These are phyloP conservation scores for Camellia japonica DNA, from an alignment of 148 eudicot genomes.

Conservation along the genomic window DNA sequence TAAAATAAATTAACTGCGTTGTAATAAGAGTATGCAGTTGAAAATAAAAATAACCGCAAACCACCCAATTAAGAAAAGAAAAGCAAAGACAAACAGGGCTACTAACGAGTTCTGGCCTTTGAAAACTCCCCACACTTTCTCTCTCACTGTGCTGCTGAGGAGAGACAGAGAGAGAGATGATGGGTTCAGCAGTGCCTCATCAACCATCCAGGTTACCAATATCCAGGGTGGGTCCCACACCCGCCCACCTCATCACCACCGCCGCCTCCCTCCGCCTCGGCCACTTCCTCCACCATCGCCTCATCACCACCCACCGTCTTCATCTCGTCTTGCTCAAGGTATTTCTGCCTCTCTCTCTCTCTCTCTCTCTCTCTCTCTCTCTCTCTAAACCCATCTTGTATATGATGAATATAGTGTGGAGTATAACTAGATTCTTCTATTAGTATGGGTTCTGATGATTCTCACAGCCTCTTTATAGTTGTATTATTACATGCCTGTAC, in stretches of 20 bases:
- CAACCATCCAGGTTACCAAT: constrained; percentile 28
- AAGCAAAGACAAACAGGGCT: not conserved
- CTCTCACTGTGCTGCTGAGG: not conserved
- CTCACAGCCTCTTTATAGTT: not conserved
- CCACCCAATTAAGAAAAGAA: not conserved
- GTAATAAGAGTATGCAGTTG: too few relatives aligned
- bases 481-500: not conserved
- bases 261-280: constrained; percentile 54
- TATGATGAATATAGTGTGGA: not conserved
- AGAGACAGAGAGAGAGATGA: constrained; percentile 5
- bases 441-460: not conserved
- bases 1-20: too few relatives aligned
- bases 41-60: too few relatives aligned
- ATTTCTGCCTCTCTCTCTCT: not conserved
- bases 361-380: not conserved
- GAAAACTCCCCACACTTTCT: not conserved
- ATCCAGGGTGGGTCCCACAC: constrained; percentile 31
- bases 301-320: constrained; percentile 30
- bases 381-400: not conserved
- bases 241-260: constrained; percentile 48
- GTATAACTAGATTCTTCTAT: not conserved
- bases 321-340: constrained; percentile 43
- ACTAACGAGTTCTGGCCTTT: not conserved
- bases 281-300: constrained; percentile 36
- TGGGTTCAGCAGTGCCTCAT: constrained; percentile 23